These are phyloP conservation scores for Penicillium subrubescens DNA, from an alignment of 495 filamentous ascomycete species.

Conservation along the genomic window DNA sequence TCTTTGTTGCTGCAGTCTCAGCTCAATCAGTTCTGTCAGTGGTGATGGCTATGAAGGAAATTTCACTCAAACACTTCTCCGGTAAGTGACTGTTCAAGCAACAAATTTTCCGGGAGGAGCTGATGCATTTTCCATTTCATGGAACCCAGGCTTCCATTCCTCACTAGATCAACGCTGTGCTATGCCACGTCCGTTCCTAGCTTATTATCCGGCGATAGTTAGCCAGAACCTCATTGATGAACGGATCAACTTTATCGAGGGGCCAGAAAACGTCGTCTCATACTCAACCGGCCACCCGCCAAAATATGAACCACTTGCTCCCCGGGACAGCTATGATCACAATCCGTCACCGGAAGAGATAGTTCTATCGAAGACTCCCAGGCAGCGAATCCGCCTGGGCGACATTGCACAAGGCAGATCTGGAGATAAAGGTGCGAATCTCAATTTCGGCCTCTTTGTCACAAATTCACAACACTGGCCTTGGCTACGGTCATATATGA, in stretches of 20 bases:
- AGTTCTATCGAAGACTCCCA: not conserved
- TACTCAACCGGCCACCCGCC: not conserved
- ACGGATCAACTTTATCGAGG: not conserved
- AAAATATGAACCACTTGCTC: constrained; percentile 14
- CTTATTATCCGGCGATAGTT: not conserved
- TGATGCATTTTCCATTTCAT: not conserved
- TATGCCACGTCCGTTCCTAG: not conserved
- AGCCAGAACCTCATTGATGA: not conserved
- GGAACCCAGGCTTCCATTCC: not conserved
- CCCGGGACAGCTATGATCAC: constrained; percentile 13
- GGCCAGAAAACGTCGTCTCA: not conserved
- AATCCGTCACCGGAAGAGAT: not conserved
- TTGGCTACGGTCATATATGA: constrained; percentile 50
- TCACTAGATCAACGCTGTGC: not conserved
- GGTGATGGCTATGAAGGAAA: not conserved
- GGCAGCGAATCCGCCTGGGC: constrained; percentile 32
- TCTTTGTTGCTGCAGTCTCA: not conserved
- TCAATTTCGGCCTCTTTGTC: constrained; percentile 53
- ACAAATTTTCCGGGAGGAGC: not conserved
- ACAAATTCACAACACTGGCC: constrained; percentile 37
- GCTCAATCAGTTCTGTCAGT: not conserved
- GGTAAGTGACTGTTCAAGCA: not conserved
- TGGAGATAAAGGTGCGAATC: constrained; percentile 53
- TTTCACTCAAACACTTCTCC: not conserved
- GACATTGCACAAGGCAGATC: constrained; percentile 46